Conservation (phyloP, 208 protist species). For the Leptomonas pyrrhocoris region DNA sequence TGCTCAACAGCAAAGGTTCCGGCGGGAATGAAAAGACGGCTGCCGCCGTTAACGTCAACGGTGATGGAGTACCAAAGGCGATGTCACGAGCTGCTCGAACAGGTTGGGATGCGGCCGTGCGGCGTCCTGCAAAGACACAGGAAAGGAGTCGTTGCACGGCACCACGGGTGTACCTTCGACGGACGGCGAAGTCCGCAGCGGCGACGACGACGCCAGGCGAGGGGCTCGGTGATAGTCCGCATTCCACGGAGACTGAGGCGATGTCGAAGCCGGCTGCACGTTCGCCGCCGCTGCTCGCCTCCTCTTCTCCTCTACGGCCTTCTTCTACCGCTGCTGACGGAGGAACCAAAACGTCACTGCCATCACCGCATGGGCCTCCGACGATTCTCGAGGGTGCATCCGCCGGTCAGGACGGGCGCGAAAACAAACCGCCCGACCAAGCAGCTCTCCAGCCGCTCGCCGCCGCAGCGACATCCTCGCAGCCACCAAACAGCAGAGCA, state of each 20-base stretch:
- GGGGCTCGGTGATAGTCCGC: neutral
- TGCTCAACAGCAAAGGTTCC: too few relatives aligned
- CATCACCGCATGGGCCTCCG: neutral
- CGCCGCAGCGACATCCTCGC: neutral
- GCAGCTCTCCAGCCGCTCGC: neutral
- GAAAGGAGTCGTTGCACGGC: neutral
- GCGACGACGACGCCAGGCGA: neutral
- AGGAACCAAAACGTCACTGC: neutral
- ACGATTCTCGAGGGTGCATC: too few relatives aligned
- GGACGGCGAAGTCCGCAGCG: neutral
- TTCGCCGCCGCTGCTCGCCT: neutral
- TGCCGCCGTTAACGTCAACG: neutral
- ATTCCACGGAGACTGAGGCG: neutral
- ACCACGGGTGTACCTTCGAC: neutral
- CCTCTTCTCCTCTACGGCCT: constrained; percentile 2
- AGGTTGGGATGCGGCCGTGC: neutral
- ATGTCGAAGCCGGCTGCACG: neutral
- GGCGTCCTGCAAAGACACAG: too few relatives aligned
- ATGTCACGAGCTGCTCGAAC: neutral
- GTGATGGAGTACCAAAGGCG: neutral
- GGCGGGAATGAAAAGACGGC: neutral
- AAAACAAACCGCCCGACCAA: neutral
- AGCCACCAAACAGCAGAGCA: neutral
- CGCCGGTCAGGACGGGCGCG: neutral
- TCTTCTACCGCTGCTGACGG: neutral